These are phyloP conservation scores for Themeda triandra DNA, from an alignment of 176 grass and related monocot species.

Conservation along the genomic window DNA sequence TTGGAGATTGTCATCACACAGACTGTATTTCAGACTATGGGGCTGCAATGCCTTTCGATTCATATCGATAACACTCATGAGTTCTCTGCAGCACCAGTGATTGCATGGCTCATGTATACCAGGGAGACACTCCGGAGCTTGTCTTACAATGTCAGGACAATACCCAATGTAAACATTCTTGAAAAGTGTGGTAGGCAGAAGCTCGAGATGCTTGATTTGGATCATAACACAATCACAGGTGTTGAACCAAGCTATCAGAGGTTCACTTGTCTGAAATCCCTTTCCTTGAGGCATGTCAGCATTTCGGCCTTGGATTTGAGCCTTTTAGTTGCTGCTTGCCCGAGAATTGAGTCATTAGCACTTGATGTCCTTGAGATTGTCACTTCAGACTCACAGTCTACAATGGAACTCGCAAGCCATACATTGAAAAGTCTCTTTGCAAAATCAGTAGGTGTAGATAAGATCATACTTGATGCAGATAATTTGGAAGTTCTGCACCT, in stretches of 20 bases:
- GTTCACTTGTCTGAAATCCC: conserved; percentile 88
- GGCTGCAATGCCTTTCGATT: conserved; percentile 80
- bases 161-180: conserved; percentile 78
- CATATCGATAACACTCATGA: conserved; percentile 79
- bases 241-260: conserved; percentile 96
- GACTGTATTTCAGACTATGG: conserved; percentile 88
- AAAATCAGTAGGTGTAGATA: conserved; percentile 80
- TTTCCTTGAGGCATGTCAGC: conserved; percentile 81
- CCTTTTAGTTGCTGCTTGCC: conserved; percentile 71
- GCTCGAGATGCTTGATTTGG: conserved; percentile 82
- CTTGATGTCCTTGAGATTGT: conserved; percentile 97
- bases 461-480: conserved; percentile 86
- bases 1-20: conserved; percentile 92
- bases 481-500: conserved; percentile 83
- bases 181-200: conserved; percentile 86
- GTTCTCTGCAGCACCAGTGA: conserved; percentile 88
- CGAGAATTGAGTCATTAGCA: conserved; percentile 78
- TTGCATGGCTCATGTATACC: conserved; percentile 97
- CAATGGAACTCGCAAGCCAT: conserved; percentile 74
- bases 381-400: conserved; percentile 68
- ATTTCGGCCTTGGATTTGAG: conserved; percentile 91
- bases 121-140: conserved; percentile 70
- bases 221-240: conserved; percentile 83
- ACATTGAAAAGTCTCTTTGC: conserved; percentile 79
- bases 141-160: conserved; percentile 85